Percentiles rank a stretch among this genome's conserved stretches.
Conservation (phyloP, 108 stramenopile species). For the Cyclotella sp. region DNA sequence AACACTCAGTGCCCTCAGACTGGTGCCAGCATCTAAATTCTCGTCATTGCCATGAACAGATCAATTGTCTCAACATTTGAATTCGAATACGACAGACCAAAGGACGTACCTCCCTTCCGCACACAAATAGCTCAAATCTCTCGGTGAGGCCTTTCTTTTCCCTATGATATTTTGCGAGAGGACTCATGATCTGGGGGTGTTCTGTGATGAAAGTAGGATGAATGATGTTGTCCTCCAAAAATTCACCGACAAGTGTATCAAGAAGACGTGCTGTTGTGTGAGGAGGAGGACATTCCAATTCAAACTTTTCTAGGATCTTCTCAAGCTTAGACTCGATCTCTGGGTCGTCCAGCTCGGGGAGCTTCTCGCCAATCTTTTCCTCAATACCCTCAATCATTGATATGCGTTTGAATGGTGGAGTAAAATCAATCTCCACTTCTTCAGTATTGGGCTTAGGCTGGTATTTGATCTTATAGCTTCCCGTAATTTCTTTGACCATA, state of each 20-base stretch:
- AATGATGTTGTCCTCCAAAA: constrained; percentile 91
- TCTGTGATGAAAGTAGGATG: constrained; percentile 92
- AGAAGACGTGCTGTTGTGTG: constrained; percentile 95
- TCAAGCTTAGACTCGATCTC: constrained; percentile 83
- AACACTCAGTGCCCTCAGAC: constrained; percentile 44
- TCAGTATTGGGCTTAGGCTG: constrained; percentile 90
- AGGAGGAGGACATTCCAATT: constrained; percentile 93
- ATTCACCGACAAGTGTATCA: constrained; percentile 97
- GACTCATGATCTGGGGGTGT: constrained; percentile 99
- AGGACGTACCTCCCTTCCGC: constrained; percentile 90
- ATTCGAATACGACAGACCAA: background rate
- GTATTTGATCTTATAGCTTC: constrained; percentile 96
- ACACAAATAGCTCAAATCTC: constrained; percentile 98
- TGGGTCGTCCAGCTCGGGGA: constrained; percentile 90
- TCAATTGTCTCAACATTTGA: background rate
- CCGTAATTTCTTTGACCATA: constrained; percentile 96
- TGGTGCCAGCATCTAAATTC: constrained; percentile 52
- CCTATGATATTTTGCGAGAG: constrained; percentile 98
- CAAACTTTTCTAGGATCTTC: constrained; percentile 73
- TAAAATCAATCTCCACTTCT: constrained; percentile 96
- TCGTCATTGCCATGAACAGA: constrained; percentile 37
- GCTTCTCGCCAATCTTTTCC: constrained; percentile 80
- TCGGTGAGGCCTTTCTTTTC: constrained; percentile 94
- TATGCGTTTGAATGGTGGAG: constrained; percentile 97
- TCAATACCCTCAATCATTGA: constrained; percentile 98